phyloP scores from a whole-genome alignment of 2,329 filamentous ascomycete genomes.

The Cladosporium colombiae region DNA sequence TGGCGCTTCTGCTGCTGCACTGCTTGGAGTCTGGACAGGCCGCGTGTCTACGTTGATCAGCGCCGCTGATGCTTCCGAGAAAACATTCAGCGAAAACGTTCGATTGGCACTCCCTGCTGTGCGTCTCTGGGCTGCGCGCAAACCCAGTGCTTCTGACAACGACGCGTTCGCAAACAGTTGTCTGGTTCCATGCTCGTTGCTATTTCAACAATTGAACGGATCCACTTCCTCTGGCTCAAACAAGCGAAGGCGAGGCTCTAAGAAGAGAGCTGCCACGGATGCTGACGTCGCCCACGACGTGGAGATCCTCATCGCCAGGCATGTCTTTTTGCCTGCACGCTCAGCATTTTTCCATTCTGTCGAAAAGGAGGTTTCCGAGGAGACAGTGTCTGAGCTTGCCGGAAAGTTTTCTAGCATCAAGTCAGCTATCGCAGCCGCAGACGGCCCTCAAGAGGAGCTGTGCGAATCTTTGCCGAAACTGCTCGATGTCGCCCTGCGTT shows the following conservation, averaged over 20 bases:
- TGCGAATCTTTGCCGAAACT: slow-evolving; percentile 31
- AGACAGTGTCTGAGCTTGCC: slow-evolving; percentile 9
- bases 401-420: slow-evolving; percentile 13
- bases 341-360: slow-evolving; percentile 37
- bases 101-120: slow-evolving; percentile 22
- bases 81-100: neutral
- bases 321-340: slow-evolving; percentile 45
- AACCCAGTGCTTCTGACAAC: slow-evolving; percentile 26
- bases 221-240: neutral
- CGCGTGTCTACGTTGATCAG: neutral
- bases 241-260: slow-evolving; percentile 12
- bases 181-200: slow-evolving; percentile 27
- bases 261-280: neutral
- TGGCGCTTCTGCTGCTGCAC: slow-evolving; percentile 25
- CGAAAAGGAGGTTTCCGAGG: slow-evolving; percentile 17
- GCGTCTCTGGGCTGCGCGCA: slow-evolving; percentile 33
- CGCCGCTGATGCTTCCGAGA: neutral
- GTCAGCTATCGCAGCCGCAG: neutral
- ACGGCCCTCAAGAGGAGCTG: neutral
- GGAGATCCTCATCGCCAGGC: slow-evolving; percentile 44
- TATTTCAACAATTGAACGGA: slow-evolving; percentile 22
- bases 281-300: slow-evolving; percentile 24
- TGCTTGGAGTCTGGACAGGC: slow-evolving; percentile 32
- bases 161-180: slow-evolving; percentile 32
- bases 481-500: slow-evolving; percentile 45